Percentiles rank a stretch among this genome's conserved stretches.
These are phyloP conservation scores for Ramaria sp. DNA, from an alignment of 768 basidiomycete species.

Conservation along the genomic window DNA sequence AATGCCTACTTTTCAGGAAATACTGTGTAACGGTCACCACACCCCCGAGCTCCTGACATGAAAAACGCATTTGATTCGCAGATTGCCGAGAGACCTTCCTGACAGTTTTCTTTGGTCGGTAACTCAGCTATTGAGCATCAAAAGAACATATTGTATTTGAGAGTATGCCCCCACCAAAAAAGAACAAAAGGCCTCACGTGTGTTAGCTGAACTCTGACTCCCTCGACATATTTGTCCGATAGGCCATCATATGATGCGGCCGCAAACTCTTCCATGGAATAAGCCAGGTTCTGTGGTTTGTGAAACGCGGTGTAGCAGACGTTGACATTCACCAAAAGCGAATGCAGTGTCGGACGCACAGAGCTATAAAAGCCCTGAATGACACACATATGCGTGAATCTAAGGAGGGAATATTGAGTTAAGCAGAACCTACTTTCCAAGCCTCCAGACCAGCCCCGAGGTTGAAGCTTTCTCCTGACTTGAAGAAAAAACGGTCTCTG, in stretches of 20 bases:
- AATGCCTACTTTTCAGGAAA: constrained; percentile 46
- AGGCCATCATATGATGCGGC: constrained; percentile 50
- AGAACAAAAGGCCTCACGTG: constrained; percentile 25
- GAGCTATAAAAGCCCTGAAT: constrained; percentile 30
- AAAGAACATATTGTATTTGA: not conserved
- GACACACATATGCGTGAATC: not conserved
- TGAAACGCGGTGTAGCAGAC: constrained; percentile 43
- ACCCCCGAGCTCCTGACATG: constrained; percentile 45
- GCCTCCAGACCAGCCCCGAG: constrained; percentile 45
- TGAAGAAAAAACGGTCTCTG: constrained; percentile 58
- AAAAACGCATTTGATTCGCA: constrained; percentile 41
- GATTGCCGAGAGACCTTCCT: constrained; percentile 39
- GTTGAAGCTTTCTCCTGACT: constrained; percentile 17
- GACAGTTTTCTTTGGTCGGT: constrained; percentile 50
- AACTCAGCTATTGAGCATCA: constrained; percentile 32
- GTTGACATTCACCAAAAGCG: constrained; percentile 43
- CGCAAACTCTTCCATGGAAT: constrained; percentile 42
- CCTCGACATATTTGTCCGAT: constrained; percentile 48
- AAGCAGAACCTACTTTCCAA: constrained; percentile 30
- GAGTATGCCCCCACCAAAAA: not conserved
- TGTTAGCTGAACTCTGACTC: constrained; percentile 52
- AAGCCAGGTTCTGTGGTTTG: constrained; percentile 46
- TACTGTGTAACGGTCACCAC: constrained; percentile 50
- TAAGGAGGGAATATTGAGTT: not conserved
- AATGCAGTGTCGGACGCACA: constrained; percentile 31